A percentile compares a stretch with the other conserved stretches of the same genome.
Conservation (phyloP, 148 eudicot genomes). For the Camellia sinensis region DNA sequence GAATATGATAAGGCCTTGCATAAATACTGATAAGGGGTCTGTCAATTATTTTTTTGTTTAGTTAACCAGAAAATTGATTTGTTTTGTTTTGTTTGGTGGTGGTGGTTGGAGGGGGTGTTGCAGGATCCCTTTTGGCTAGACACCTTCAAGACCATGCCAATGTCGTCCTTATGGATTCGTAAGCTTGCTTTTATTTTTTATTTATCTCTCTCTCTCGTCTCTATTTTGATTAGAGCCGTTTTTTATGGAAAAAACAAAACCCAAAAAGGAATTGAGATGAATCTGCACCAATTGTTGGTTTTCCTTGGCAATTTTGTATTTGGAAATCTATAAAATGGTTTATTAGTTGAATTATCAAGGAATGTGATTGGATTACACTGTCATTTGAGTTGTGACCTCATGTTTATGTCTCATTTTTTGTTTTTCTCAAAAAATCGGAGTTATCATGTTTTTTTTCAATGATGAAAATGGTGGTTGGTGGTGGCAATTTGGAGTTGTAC, state of each 20-base stretch:
- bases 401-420: background rate
- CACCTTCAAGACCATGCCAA: conserved; percentile 29
- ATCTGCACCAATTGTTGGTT: background rate
- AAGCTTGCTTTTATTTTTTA: conserved; percentile 1
- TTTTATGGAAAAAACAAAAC: background rate
- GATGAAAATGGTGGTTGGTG: background rate
- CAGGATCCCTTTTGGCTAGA: conserved; percentile 30
- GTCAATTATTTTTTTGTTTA: too few species aligned
- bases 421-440: background rate
- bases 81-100: too few species aligned
- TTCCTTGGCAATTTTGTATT: background rate
- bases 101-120: conserved; percentile 37
- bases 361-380: background rate
- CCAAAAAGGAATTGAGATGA: background rate
- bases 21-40: too few species aligned
- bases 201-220: background rate
- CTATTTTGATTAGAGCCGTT: background rate
- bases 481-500: background rate
- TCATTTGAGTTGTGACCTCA: background rate
- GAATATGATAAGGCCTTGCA: too few species aligned
- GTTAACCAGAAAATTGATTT: too few species aligned
- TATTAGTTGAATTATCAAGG: background rate
- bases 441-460: background rate
- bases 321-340: background rate
- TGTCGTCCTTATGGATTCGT: conserved; percentile 32